Evolutionary conservation across 2,329 filamentous ascomycete species (phyloP).

Genomic region (Paecilomyces sp.): DNA sequence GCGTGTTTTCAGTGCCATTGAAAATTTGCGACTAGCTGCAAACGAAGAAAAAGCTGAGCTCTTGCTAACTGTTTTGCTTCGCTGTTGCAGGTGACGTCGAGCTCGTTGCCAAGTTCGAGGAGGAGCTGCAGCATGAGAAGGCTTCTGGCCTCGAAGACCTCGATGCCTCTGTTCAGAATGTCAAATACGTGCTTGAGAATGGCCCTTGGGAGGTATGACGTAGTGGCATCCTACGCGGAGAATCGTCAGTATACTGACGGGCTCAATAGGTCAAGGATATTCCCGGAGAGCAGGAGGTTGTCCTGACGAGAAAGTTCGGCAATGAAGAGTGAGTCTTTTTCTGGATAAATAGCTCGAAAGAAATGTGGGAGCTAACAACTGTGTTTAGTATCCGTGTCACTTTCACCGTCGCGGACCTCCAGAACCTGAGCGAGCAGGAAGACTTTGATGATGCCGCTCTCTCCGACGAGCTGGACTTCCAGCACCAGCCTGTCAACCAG

Average conservation of each 20-base stretch:
- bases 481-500: constrained; percentile 51
- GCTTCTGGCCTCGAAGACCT: constrained; percentile 68
- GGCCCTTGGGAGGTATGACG: constrained; percentile 65
- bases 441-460: constrained; percentile 52
- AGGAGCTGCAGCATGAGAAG: constrained; percentile 76
- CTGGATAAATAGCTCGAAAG: not conserved
- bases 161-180: constrained; percentile 75
- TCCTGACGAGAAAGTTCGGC: constrained; percentile 72
- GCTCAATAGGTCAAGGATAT: constrained; percentile 57
- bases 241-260: not conserved
- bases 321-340: constrained; percentile 69
- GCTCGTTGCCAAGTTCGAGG: constrained; percentile 76
- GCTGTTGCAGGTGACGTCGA: constrained; percentile 58
- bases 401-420: constrained; percentile 79
- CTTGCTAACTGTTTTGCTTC: constrained; percentile 9
- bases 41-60: not conserved
- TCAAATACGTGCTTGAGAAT: constrained; percentile 84
- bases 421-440: constrained; percentile 55
- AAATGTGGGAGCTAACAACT: constrained; percentile 1
- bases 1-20: not conserved
- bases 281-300: constrained; percentile 79
- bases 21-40: not conserved
- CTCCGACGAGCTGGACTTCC: constrained; percentile 52
- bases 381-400: constrained; percentile 63
- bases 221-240: not conserved